Conservation (phyloP, 2,329 filamentous ascomycete species). For the Bipolaris oryzae region DNA sequence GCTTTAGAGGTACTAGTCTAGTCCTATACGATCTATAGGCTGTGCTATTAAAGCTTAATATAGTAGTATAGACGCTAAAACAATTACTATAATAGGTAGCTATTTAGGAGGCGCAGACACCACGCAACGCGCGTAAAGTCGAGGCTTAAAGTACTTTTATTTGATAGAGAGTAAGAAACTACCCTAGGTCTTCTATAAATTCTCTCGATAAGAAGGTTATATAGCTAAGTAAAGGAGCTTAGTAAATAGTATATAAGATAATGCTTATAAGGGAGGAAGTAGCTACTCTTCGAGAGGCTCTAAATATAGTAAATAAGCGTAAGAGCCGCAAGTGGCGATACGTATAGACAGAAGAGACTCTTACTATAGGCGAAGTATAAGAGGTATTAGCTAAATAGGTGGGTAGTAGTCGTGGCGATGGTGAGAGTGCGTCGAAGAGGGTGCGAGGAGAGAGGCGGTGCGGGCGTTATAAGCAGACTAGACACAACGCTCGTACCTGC, state of each 20-base stretch:
- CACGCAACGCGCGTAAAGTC: slow-evolving; percentile 12
- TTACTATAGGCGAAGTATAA: no score
- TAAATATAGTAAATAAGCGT: background rate
- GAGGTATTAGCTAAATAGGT: no score
- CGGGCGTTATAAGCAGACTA: background rate
- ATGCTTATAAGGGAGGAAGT: slow-evolving; percentile 4
- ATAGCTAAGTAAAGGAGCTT: background rate
- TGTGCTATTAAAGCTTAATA: background rate
- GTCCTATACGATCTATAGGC: no score
- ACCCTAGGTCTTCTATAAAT: no score
- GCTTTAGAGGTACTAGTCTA: no score
- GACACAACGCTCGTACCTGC: background rate
- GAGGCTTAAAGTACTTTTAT: slow-evolving; percentile 13
- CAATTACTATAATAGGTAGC: background rate
- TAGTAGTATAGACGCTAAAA: slow-evolving; percentile 10
- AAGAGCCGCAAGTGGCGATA: background rate
- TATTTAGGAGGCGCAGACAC: background rate
- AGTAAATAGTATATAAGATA: slow-evolving; percentile 7
- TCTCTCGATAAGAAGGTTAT: background rate
- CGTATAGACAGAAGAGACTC: no score
- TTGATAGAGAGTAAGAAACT: slow-evolving; percentile 7
- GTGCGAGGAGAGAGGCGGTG: no score
- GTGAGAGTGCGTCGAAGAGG: no score
- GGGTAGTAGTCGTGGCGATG: no score
- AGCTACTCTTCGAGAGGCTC: background rate